Evolutionary conservation across 352 stramenopile species (phyloP), one percentile per base, ranked within the genome.

Genomic region (Phytopythium kandeliae): DNA sequence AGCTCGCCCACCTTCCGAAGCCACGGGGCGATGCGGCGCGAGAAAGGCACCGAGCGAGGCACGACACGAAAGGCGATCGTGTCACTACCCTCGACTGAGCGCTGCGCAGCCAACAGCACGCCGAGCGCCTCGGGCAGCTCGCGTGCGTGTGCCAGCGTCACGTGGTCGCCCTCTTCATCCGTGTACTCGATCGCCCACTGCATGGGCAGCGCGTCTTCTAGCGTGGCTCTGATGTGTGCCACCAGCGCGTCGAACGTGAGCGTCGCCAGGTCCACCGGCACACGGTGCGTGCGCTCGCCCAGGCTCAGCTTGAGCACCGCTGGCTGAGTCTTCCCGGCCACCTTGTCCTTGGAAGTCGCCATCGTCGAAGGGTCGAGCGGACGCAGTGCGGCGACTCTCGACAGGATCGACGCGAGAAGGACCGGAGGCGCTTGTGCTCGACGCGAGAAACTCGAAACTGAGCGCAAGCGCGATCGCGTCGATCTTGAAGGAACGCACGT

Each of bases 151-250:
- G 61, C 65, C 7, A 89, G 57, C 12, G 77, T 89, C 30, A 91
- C 64, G 30, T 83, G 57, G 47, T 91, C 79, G 34, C 74, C 67
- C 42, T 91, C 79, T 17, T 88, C 67, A 55, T 91, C 79, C 36
- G 67, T 70, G 67, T 89, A 91, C 45, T 87, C 56, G 22, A 91
- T 58, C 48, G 66, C 65, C 65, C 67, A 89, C 34, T 44, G n/a
- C 33, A 41, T 30, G 10, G 65, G 53, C 10, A 70, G 44, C 13
- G 51, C 48, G n/a, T 65, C 51, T 9, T 46, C 54, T 50, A 85
- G 85, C 34, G 50, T 54, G 38, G 71, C 62, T 24, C 61, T 21
- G 22, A 78, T 72, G 38, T 73, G 75, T 40, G 43, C 47, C n/a
- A 62, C 40, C 30, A 89, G 56, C 26, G 65, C 35, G 15, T 76